Percentiles rank a stretch among this genome's conserved stretches.
These are phyloP conservation scores for Clohesyomyces aquaticus DNA, from an alignment of 495 filamentous ascomycete species.

Conservation along the genomic window DNA sequence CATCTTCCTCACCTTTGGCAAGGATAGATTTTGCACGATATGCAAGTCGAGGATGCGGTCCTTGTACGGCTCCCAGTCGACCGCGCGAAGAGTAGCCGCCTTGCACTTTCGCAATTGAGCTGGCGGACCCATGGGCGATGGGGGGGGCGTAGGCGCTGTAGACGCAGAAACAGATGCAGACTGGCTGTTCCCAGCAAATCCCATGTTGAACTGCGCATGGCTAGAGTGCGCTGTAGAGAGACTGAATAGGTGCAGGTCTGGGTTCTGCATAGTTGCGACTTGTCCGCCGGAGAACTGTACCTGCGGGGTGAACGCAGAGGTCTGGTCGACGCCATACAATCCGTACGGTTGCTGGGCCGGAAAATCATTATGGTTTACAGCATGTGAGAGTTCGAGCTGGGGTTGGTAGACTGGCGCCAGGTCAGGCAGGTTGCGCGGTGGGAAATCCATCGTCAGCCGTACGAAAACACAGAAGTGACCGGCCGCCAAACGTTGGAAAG, in stretches of 20 bases:
- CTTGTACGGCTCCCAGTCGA: conserved; percentile 37
- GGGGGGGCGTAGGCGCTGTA: conserved; percentile 9
- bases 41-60: conserved; percentile 34
- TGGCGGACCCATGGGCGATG: conserved; percentile 12
- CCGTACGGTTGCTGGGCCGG: background rate
- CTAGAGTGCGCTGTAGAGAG: conserved; percentile 9
- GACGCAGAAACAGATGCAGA: background rate
- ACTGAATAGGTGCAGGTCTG: background rate
- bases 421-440: too few species aligned
- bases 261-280: background rate
- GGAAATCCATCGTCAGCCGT: too few species aligned
- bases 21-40: conserved; percentile 24
- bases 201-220: conserved; percentile 5
- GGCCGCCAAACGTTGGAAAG: too few species aligned
- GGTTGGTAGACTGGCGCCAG: too few species aligned
- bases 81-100: conserved; percentile 30
- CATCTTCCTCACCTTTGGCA: conserved; percentile 28
- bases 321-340: background rate
- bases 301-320: conserved; percentile 5
- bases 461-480: too few species aligned
- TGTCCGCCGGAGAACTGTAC: conserved; percentile 7
- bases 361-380: too few species aligned
- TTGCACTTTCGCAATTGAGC: conserved; percentile 32
- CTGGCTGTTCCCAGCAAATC: conserved; percentile 8
- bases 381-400: too few species aligned